phyloP scores from a whole-genome alignment of 1,139 yeast species.

The Dujonia santamariae region DNA sequence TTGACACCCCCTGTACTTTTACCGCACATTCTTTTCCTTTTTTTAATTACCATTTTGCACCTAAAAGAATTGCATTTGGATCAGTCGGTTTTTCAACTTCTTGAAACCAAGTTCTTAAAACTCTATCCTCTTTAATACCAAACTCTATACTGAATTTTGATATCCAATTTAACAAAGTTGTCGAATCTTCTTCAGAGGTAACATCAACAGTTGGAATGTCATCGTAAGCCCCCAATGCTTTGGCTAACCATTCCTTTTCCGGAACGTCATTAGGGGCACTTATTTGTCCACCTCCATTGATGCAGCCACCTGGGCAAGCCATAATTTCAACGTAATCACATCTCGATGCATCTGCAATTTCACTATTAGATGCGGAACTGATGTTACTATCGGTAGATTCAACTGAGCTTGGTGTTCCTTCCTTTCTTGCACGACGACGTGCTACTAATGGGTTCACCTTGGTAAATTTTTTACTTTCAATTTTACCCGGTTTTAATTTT shows the following conservation, averaged over 20 bases:
- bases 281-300: conserved; percentile 95
- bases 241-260: conserved; percentile 43
- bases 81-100: conserved; percentile 53
- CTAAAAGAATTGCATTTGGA: conserved; percentile 39
- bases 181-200: background rate
- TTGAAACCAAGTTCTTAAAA: conserved; percentile 46
- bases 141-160: conserved; percentile 29
- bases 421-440: conserved; percentile 37
- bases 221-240: conserved; percentile 28
- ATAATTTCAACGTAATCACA: conserved; percentile 89
- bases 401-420: conserved; percentile 27
- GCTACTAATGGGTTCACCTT: conserved; percentile 40
- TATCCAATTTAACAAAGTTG: conserved; percentile 27
- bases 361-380: conserved; percentile 13
- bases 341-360: conserved; percentile 55
- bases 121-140: conserved; percentile 31
- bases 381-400: conserved; percentile 17
- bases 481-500: conserved; percentile 54
- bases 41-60: conserved; percentile 39
- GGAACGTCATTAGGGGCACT: conserved; percentile 37
- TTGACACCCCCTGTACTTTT: too few relatives aligned
- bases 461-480: conserved; percentile 11
- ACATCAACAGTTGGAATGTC: conserved; percentile 18
- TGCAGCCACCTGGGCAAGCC: conserved; percentile 99
- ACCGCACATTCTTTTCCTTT: background rate